Evolutionary conservation across 1,284 basidiomycete genomes (phyloP), one percentile per base, ranked within the genome.

Genomic region (Ganoderma multipileum): DNA sequence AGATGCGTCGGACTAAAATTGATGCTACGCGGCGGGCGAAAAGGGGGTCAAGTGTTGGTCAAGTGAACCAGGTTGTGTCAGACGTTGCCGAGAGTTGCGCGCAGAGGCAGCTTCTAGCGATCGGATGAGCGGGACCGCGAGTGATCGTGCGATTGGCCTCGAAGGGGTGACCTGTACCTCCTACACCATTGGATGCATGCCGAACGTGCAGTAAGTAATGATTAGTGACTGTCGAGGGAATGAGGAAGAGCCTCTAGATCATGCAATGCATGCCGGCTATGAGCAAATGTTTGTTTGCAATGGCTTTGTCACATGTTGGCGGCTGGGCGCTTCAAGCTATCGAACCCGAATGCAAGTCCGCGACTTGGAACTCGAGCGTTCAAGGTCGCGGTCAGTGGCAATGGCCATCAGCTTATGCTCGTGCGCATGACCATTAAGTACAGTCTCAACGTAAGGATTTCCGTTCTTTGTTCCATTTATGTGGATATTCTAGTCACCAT

Each of bases 1-100:
- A 55, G 23, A 18, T 16, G 54, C n/a, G 30, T 36, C 55, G 55
- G 33, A 30, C 5, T 23, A 26, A 23, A 50, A 50, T 50, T 50
- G 52, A 30, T 33, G 52, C 52, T 55, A 33, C 28, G 52, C 52
- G 52, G 18, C 28, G 28, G 28, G 18, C 12, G 30, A 38, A 33
- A 39, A n/a, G 57, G 33, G 11, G 50, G 30, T 55, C 52, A 55
- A 55, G 52, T 58, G 57, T 18, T 12, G 50, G 30, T 55, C 52
- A 55, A 55, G 52, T 58, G 55, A 30, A 20, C 33, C 6, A 38
- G 30, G 16, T 55, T 14, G 47, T 50, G 47, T 12, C 47, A 26
- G 3, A 26, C 11, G 47, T 47, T 47, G 44, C n/a, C 20, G 20
- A 50, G 47, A 50, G 47, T 26, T 26, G 23, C 44, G 23, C 47